A percentile compares a stretch with the other conserved stretches of the same genome.
Evolutionary conservation across 2,329 filamentous ascomycete species (phyloP).

Genomic region (Pseudogymnoascus verrucosus): DNA sequence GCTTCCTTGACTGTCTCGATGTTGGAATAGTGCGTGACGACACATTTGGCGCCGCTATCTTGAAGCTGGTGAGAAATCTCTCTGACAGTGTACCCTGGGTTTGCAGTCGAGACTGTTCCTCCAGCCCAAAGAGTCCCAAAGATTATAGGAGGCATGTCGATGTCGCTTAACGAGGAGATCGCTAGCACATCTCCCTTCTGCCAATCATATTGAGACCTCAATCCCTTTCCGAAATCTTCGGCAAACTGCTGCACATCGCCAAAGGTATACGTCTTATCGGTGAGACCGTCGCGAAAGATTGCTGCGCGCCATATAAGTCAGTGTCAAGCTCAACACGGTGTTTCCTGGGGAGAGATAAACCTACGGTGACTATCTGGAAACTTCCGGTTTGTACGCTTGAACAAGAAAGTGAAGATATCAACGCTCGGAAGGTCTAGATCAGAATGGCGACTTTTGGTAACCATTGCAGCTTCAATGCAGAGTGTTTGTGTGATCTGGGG

Average conservation of each 20-base stretch:
- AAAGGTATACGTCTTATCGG: slow-evolving; percentile 58
- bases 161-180: slow-evolving; percentile 73
- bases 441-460: slow-evolving; percentile 33
- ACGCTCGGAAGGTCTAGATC: slow-evolving; percentile 59
- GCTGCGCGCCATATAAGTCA: slow-evolving; percentile 37
- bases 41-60: slow-evolving; percentile 61
- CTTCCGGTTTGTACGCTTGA: slow-evolving; percentile 54
- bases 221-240: slow-evolving; percentile 64
- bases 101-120: slow-evolving; percentile 67
- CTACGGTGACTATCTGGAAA: slow-evolving; percentile 66
- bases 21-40: slow-evolving; percentile 62
- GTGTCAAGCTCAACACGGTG: background rate
- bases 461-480: too few relatives aligned
- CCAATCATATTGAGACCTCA: slow-evolving; percentile 66
- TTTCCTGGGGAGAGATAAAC: slow-evolving; percentile 19
- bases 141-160: slow-evolving; percentile 68
- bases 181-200: slow-evolving; percentile 70
- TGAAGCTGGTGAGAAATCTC: slow-evolving; percentile 75
- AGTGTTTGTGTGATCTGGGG: too few relatives aligned
- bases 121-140: slow-evolving; percentile 75
- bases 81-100: slow-evolving; percentile 73
- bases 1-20: slow-evolving; percentile 57
- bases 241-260: slow-evolving; percentile 54
- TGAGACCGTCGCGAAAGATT: slow-evolving; percentile 66
- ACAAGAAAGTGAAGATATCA: slow-evolving; percentile 71